Base-by-base conservation (phyloP, 805 yeast species). In the Candida andamanensis region DNA sequence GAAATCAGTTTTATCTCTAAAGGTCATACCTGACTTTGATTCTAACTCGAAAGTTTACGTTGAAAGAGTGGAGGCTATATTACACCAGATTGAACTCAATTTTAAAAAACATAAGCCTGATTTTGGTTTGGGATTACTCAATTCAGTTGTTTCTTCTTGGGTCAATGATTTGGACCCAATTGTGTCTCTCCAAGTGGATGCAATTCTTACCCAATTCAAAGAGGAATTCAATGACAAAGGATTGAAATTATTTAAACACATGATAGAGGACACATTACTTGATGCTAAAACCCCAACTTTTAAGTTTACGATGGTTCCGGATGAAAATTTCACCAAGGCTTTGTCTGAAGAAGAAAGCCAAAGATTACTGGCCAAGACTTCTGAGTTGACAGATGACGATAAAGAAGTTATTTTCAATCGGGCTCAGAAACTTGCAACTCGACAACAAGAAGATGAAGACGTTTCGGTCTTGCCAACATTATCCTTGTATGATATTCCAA, bases 61-160 rank as follows among this genome's bases (percentile, higher is more conserved):
- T 24, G 58, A 54, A 16, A 46, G 85, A 46, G 72, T 92, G n/a
- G 80, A 83, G 34, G 97, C 95, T 0, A 74, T 90, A 30, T 67
- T 92, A 23, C 94, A 87, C 55, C 97, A 89, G 53, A 59, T 87
- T 21, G 98, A 92, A 54, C 60, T 92, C 18, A 59, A 77, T 21
- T 80, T 85, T 52, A 85, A 85, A 46, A 89, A 86, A 44, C 94
- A 87, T 41, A 87, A 81, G 45, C 80, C 97, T 0, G 84, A 85
- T 39, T 92, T 86, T 62, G 98, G 98, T 8, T 62, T 92, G 64
- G 78, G 78, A 22, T 53, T 90, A 28, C 63, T 90, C 20, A 76
- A 76, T 50, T 71, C 85, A 1, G 41, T 92, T 6, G 72, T 85
- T n/a, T 85, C 95, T 6, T 78, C 85, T 7, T 87, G 96, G 85